These are phyloP conservation scores for Penicillium occitanis DNA, from an alignment of 2,329 filamentous ascomycete species.

Conservation along the genomic window DNA sequence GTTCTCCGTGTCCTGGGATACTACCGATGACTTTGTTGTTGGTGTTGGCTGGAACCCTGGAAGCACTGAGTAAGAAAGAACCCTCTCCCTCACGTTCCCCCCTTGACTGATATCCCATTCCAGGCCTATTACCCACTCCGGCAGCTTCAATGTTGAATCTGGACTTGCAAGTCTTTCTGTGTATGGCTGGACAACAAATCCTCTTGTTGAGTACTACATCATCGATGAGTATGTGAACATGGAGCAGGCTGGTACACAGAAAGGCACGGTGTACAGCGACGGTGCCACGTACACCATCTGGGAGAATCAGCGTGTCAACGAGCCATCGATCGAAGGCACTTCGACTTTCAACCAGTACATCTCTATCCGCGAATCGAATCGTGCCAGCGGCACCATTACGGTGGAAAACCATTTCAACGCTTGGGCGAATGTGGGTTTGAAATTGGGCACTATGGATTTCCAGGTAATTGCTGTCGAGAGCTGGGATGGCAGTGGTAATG, in stretches of 20 bases:
- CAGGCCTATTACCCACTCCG: constrained; percentile 16
- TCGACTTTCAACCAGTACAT: constrained; percentile 47
- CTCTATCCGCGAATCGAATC: constrained; percentile 40
- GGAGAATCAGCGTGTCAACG: constrained; percentile 37
- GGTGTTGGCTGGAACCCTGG: constrained; percentile 63
- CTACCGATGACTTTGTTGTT: constrained; percentile 55
- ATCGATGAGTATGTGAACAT: constrained; percentile 38
- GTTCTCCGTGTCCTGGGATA: constrained; percentile 50
- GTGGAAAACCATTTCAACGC: constrained; percentile 40
- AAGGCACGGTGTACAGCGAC: constrained; percentile 40
- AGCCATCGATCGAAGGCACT: constrained; percentile 43
- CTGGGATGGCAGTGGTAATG: constrained; percentile 14
- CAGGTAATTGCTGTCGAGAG: constrained; percentile 47
- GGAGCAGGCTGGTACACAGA: constrained; percentile 28
- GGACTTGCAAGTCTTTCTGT: constrained; percentile 37
- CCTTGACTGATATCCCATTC: neutral
- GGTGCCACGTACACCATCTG: constrained; percentile 42
- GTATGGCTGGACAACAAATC: constrained; percentile 46
- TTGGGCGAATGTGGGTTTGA: constrained; percentile 36
- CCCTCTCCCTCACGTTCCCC: neutral
- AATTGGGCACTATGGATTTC: constrained; percentile 39
- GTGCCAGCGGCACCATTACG: constrained; percentile 38
- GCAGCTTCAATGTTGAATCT: constrained; percentile 28
- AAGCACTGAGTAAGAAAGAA: constrained; percentile 44
- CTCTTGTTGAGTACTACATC: constrained; percentile 42